These are phyloP conservation scores for Eucommia ulmoides DNA, from an alignment of 257 asterid species.

Conservation along the genomic window DNA sequence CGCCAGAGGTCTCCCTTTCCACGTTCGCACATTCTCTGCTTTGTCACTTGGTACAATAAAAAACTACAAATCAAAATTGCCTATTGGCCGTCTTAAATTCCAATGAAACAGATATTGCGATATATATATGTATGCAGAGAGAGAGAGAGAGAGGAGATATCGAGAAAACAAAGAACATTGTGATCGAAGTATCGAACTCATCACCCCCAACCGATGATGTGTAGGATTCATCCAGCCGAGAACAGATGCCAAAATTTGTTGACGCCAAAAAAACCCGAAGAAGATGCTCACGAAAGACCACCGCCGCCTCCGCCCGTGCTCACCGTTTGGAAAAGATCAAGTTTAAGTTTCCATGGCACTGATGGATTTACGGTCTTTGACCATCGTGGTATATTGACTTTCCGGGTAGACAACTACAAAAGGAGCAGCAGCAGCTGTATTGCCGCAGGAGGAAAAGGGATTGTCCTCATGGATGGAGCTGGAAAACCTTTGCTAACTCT, in stretches of 20 bases:
- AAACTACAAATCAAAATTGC: too few species aligned
- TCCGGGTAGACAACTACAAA: constrained; percentile 28
- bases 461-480: constrained; percentile 29
- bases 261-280: background rate
- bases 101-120: too few species aligned
- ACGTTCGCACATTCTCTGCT: background rate
- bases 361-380: constrained; percentile 33
- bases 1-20: background rate
- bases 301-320: constrained; percentile 3
- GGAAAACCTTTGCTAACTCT: constrained; percentile 22
- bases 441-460: constrained; percentile 9
- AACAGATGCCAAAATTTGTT: background rate
- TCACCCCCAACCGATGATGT: constrained; percentile 3
- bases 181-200: too few species aligned
- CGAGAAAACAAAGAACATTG: too few species aligned
- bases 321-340: constrained; percentile 34
- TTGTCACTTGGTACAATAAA: too few species aligned
- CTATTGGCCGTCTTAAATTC: too few species aligned
- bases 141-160: too few species aligned
- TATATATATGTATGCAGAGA: too few species aligned
- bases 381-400: constrained; percentile 16
- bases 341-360: constrained; percentile 31
- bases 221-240: constrained; percentile 12
- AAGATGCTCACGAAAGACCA: background rate
- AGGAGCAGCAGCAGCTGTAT: constrained; percentile 17